phyloP scores from a whole-genome alignment of 306 rosid genomes.

The Arachis hypogaea region DNA sequence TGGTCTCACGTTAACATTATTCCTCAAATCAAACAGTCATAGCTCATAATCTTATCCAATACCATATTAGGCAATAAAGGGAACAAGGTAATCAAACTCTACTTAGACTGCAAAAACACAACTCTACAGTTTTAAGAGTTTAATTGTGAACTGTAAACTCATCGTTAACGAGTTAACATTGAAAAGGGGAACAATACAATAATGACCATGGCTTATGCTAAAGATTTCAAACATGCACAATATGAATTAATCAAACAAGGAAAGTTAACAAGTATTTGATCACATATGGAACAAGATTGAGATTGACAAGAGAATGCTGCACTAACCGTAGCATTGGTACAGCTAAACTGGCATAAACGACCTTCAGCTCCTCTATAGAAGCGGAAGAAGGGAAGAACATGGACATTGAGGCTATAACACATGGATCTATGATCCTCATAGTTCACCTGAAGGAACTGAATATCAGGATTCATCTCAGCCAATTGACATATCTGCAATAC shows the following conservation, averaged over 20 bases:
- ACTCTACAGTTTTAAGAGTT: no score
- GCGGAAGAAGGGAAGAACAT: slow-evolving; percentile 89
- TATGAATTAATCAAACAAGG: slow-evolving; percentile 26
- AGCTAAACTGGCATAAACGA: slow-evolving; percentile 89
- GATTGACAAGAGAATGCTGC: slow-evolving; percentile 7
- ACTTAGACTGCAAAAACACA: no score
- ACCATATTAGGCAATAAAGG: background rate
- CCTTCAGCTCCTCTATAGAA: slow-evolving; percentile 93
- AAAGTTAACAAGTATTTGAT: background rate
- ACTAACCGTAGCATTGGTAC: slow-evolving; percentile 94
- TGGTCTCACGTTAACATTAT: background rate
- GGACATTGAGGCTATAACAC: slow-evolving; percentile 88
- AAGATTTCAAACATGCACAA: slow-evolving; percentile 1
- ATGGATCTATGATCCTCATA: slow-evolving; percentile 83
- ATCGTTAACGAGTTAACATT: no score
- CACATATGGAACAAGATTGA: slow-evolving; percentile 1
- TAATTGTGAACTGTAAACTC: no score
- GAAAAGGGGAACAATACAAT: background rate
- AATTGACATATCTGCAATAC: slow-evolving; percentile 74
- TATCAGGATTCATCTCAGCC: slow-evolving; percentile 85
- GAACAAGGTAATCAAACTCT: no score
- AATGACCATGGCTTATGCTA: background rate
- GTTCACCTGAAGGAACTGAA: slow-evolving; percentile 80
- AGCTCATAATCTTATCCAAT: background rate
- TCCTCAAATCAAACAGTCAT: background rate